Base-by-base conservation (phyloP, 768 basidiomycete species). In the Suillus clintonianus region DNA sequence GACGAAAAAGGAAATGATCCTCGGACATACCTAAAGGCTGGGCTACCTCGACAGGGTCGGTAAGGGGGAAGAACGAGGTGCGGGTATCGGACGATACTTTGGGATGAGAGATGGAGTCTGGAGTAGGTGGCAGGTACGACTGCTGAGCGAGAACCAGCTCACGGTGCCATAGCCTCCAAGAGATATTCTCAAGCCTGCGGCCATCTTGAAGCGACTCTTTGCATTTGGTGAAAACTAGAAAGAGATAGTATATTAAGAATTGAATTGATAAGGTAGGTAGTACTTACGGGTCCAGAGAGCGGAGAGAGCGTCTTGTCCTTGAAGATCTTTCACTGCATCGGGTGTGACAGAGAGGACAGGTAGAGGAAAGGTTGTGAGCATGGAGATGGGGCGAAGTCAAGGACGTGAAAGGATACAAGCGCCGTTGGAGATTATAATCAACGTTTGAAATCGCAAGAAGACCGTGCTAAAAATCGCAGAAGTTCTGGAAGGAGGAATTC, bases 131-230 rank as follows among this genome's bases (percentile, higher is more conserved):
- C 14, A 68, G 73, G 54, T 64, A 71, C n/a, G 70, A 14, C 24
- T 53, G 24, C 39, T 77, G 78, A 34, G 76, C 65, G 36, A 78
- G 72, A 59, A 81, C 73, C 70, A 90, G 79, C 65, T 90, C 86
- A 66, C 87, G 84, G 72, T 90, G 85, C 89, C 92, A 92, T 9
- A 95, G 78, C 59, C 94, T 81, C 94, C 94, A 96, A 4, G 90
- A 88, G 60, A 95, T 89, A 70, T 96, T 94, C 77, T 95, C 94
- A 34, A 95, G 83, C 34, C 94, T 78, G 7, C 80, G 82, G n/a
- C 94, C 94, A 68, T 95, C 89, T 69, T 89, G 84, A 4, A 95
- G 79, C 2, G 87, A 87, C 67, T 86, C 83, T 75, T 91, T 92
- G 80, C 90, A 93, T 74, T 92, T 92, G 59, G 91, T 86, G 70